Base-by-base conservation (phyloP, 139 green algal genomes). In the Desmodesmus armatus region DNA sequence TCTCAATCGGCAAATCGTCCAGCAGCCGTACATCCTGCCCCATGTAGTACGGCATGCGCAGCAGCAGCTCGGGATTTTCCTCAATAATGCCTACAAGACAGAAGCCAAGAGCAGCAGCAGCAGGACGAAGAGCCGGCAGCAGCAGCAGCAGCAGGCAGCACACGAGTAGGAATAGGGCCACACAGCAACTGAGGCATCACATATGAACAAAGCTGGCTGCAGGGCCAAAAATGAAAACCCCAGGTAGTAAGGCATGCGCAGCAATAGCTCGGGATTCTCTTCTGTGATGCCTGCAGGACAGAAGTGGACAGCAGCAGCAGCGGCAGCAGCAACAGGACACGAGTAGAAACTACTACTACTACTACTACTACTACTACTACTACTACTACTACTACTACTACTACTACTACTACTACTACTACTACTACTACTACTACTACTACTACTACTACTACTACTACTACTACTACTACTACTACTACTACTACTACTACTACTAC, bases 1-100 rank as follows among this genome's bases (percentile, higher is more conserved):
- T 74, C 55, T 84, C 62, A 35, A 84, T 84, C 11, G 62, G 78
- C 78, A 84, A 41, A 5, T 84, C 11, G 49, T 84, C 78, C 17
- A 84, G 41, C 11, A 84, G 62, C 6, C 6, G 33, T 3, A 76
- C 11, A 17, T 63, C 7, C 13, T 72, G 37, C 0, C n/a, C 37
- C 3, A 84, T 31, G 78, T 84, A 84, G 60, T 84, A 84, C 31
- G 76, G 62, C 78, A 84, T 84, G 7, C 78, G 7, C 19, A 77
- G 23, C n/a, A 84, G 63, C 62, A 84, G 55, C 27, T 39, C 44
- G 0, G 78, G 62, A 43, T 76, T 77, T 5, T 84, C 62, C 31
- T 84, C 40, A 69, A 84, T 27, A 11, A 84, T 76, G 31, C 78
- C 60, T 84, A 43, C 39, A 84, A 35, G 17, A 74, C 66, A 49